These are phyloP conservation scores for Alternaria sp. DNA, from an alignment of 2,329 filamentous ascomycete species.

Conservation along the genomic window DNA sequence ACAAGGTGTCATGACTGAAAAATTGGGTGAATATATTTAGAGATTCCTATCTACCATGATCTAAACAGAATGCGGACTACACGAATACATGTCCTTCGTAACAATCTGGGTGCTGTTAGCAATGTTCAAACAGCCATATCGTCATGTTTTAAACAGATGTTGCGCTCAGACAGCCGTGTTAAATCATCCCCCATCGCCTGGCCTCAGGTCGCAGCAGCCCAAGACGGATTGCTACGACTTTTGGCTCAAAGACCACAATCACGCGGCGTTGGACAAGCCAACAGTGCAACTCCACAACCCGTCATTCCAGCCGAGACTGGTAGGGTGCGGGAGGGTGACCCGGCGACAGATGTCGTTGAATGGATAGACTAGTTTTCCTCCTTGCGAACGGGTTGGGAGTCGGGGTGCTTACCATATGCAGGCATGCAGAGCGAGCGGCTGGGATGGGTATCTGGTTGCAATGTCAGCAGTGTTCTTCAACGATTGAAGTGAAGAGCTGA, in stretches of 20 bases:
- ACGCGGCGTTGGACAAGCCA: slow-evolving; percentile 54
- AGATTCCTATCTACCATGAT: background rate
- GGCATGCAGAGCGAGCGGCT: background rate
- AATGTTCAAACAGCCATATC: slow-evolving; percentile 9
- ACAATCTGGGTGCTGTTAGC: slow-evolving; percentile 20
- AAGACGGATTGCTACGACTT: slow-evolving; percentile 48
- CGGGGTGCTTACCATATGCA: slow-evolving; percentile 33
- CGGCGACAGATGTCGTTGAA: slow-evolving; percentile 70
- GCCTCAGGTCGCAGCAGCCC: slow-evolving; percentile 59
- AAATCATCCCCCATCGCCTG: slow-evolving; percentile 72
- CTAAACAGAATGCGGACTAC: background rate
- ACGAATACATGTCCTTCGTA: background rate
- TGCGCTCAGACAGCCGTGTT: slow-evolving; percentile 70
- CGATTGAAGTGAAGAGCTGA: slow-evolving; percentile 1
- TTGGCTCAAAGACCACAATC: slow-evolving; percentile 65
- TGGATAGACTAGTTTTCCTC: slow-evolving; percentile 71
- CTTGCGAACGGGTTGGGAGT: slow-evolving; percentile 46
- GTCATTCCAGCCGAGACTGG: slow-evolving; percentile 66
- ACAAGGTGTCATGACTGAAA: background rate
- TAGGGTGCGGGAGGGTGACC: slow-evolving; percentile 79
- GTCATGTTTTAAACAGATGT: slow-evolving; percentile 15
- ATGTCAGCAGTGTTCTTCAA: slow-evolving; percentile 27
- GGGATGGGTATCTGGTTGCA: slow-evolving; percentile 2
- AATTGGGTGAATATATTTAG: background rate
- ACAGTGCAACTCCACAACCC: slow-evolving; percentile 75